These are phyloP conservation scores for Chrysoporthe deuterocubensis DNA, from an alignment of 2,329 filamentous ascomycete genomes.

Conservation along the genomic window DNA sequence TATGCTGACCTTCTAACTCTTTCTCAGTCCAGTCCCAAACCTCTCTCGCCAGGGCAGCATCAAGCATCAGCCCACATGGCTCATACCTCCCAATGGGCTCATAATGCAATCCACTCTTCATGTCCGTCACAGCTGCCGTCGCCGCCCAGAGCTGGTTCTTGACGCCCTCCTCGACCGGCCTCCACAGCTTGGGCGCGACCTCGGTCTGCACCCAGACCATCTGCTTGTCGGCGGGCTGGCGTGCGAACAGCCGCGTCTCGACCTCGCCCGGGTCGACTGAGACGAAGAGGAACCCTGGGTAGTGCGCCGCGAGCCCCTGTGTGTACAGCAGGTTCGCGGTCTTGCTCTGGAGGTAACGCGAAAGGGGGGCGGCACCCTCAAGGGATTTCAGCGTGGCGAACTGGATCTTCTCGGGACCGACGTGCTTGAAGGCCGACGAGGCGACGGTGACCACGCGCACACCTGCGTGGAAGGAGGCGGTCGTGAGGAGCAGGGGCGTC, in stretches of 20 bases:
- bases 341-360: constrained; percentile 39
- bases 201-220: constrained; percentile 2
- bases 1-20: constrained; percentile 33
- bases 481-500: constrained; percentile 36
- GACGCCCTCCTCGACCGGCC: constrained; percentile 29
- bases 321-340: constrained; percentile 38
- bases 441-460: constrained; percentile 39
- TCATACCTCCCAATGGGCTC: constrained; percentile 16
- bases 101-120: constrained; percentile 31
- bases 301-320: constrained; percentile 34
- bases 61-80: background rate
- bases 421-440: constrained; percentile 33
- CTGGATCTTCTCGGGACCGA: constrained; percentile 32
- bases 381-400: constrained; percentile 38
- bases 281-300: constrained; percentile 32
- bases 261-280: constrained; percentile 37
- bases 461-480: constrained; percentile 33
- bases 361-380: constrained; percentile 30
- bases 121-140: constrained; percentile 34
- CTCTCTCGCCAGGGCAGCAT: constrained; percentile 37
- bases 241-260: constrained; percentile 33
- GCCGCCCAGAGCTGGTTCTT: constrained; percentile 26
- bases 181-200: constrained; percentile 29
- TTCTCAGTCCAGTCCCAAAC: constrained; percentile 44
- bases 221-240: constrained; percentile 4